Conservation (phyloP, 768 basidiomycete genomes). For the Tulasnella sp. region DNA sequence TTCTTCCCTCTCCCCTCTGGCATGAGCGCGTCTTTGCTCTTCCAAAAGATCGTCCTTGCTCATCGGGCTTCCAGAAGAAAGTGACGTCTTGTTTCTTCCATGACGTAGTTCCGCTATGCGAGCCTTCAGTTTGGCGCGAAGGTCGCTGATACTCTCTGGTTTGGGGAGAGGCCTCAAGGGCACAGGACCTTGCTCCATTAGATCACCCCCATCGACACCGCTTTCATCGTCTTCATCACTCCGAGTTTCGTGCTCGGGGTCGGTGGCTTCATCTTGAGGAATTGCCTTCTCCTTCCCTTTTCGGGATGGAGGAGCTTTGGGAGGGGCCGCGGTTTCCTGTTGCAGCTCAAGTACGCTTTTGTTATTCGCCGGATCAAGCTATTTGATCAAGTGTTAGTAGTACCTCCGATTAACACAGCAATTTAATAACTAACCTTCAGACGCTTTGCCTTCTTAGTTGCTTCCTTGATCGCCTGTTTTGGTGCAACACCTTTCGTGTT, state of each 20-base stretch:
- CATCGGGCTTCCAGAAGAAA: slow-evolving; percentile 30
- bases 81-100: slow-evolving; percentile 17
- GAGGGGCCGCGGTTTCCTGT: slow-evolving; percentile 35
- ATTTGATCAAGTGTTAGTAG: neutral
- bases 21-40: slow-evolving; percentile 68
- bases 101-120: slow-evolving; percentile 59
- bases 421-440: slow-evolving; percentile 48
- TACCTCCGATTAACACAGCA: neutral
- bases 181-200: neutral
- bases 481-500: slow-evolving; percentile 78
- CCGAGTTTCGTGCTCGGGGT: slow-evolving; percentile 27
- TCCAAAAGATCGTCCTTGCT: slow-evolving; percentile 73
- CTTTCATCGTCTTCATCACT: slow-evolving; percentile 24
- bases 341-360: slow-evolving; percentile 67
- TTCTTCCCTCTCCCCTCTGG: slow-evolving; percentile 79
- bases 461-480: slow-evolving; percentile 81
- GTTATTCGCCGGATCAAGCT: slow-evolving; percentile 91
- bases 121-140: slow-evolving; percentile 63
- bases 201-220: slow-evolving; percentile 24
- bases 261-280: slow-evolving; percentile 22
- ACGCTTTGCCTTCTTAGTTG: slow-evolving; percentile 73
- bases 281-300: slow-evolving; percentile 26
- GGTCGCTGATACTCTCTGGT: slow-evolving; percentile 44
- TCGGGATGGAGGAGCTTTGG: slow-evolving; percentile 22
- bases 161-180: slow-evolving; percentile 47